A percentile compares a stretch with the other conserved stretches of the same genome.
Evolutionary conservation across 169 alveolate species (phyloP).

Genomic region (Eimeria maxima): DNA sequence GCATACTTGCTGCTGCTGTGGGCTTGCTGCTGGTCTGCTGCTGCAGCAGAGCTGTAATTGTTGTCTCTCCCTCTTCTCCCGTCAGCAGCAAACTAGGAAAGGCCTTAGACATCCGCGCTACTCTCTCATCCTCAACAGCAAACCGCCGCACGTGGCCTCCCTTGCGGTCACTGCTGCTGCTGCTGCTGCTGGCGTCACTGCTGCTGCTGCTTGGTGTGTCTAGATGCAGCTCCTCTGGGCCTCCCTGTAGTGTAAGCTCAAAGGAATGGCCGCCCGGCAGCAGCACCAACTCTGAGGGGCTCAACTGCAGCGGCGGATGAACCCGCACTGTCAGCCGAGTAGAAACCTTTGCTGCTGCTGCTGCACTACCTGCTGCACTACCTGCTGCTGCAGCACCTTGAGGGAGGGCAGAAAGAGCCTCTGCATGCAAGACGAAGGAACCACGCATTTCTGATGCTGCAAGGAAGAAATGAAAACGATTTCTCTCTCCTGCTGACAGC

Average conservation of each 20-base stretch:
- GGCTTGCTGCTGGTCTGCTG: neutral
- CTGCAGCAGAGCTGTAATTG: neutral
- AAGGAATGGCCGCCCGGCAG: slow-evolving; percentile 80
- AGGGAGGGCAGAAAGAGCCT: neutral
- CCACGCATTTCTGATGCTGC: slow-evolving; percentile 38
- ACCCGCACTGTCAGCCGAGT: slow-evolving; percentile 39
- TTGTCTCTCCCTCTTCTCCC: slow-evolving; percentile 49
- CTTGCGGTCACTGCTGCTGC: too few species aligned
- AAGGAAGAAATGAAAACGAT: slow-evolving; percentile 8
- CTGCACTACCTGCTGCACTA: neutral
- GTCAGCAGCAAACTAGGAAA: slow-evolving; percentile 26
- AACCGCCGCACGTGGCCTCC: too few species aligned
- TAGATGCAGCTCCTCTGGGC: slow-evolving; percentile 27
- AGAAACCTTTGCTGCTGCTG: slow-evolving; percentile 18
- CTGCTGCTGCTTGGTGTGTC: slow-evolving; percentile 9
- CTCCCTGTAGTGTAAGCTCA: slow-evolving; percentile 69
- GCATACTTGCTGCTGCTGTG: neutral
- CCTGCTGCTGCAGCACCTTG: neutral
- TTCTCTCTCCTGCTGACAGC: neutral
- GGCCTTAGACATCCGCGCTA: slow-evolving; percentile 23
- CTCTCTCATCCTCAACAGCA: neutral
- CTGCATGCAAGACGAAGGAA: slow-evolving; percentile 44
- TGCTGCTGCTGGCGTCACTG: neutral
- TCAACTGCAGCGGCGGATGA: slow-evolving; percentile 65
- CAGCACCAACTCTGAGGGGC: slow-evolving; percentile 64